A percentile compares a stretch with the other conserved stretches of the same genome.
phyloP scores from a whole-genome alignment of 257 asterid genomes.

The Lavandula angustifolia region DNA sequence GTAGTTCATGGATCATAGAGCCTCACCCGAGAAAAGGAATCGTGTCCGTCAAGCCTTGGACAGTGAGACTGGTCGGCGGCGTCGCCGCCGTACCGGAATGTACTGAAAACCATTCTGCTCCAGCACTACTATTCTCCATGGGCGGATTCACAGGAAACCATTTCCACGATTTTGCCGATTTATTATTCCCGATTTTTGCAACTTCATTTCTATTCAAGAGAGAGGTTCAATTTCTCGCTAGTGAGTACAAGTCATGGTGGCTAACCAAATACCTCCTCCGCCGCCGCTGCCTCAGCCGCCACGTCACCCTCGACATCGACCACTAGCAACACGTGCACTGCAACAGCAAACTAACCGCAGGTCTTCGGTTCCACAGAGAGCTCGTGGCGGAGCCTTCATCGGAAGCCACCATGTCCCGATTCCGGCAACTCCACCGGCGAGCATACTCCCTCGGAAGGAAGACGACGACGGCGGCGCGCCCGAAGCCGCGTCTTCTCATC shows the following conservation, averaged over 20 bases:
- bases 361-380: slow-evolving; percentile 53
- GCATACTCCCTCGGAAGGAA: slow-evolving; percentile 53
- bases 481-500: slow-evolving; percentile 59
- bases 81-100: slow-evolving; percentile 43
- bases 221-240: slow-evolving; percentile 60
- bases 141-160: slow-evolving; percentile 70
- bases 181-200: slow-evolving; percentile 54
- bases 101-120: slow-evolving; percentile 36
- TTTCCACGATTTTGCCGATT: slow-evolving; percentile 72
- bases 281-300: slow-evolving; percentile 40
- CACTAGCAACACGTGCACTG: slow-evolving; percentile 47
- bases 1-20: slow-evolving; percentile 24
- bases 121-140: slow-evolving; percentile 63
- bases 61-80: slow-evolving; percentile 35
- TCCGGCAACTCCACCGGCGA: slow-evolving; percentile 53
- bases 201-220: slow-evolving; percentile 43
- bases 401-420: slow-evolving; percentile 40
- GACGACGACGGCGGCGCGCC: slow-evolving; percentile 17
- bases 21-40: slow-evolving; percentile 38
- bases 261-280: slow-evolving; percentile 39
- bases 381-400: slow-evolving; percentile 31
- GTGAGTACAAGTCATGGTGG: slow-evolving; percentile 68
- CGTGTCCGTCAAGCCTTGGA: slow-evolving; percentile 57
- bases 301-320: slow-evolving; percentile 50
- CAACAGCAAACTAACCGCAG: slow-evolving; percentile 44